These are phyloP conservation scores for Cyberlindnera mycetangii DNA, from an alignment of 805 yeast genomes.

Conservation along the genomic window DNA sequence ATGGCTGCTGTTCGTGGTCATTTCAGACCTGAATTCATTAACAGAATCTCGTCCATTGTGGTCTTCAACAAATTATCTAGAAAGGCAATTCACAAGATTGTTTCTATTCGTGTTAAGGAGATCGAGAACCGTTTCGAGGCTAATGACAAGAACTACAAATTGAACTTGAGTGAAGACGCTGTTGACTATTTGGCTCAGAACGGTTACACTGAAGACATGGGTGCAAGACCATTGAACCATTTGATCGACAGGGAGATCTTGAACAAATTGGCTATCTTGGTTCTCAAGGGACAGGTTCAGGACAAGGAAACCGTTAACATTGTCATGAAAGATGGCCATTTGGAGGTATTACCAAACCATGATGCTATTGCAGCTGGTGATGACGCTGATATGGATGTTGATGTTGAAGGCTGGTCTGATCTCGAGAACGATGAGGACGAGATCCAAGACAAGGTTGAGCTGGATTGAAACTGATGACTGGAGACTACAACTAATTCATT, in stretches of 20 bases:
- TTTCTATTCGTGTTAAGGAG: constrained; percentile 77
- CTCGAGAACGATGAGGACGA: constrained; percentile 45
- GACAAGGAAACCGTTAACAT: constrained; percentile 88
- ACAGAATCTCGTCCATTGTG: constrained; percentile 91
- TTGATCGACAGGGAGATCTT: constrained; percentile 85
- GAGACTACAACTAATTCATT: background rate
- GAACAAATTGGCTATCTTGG: constrained; percentile 84
- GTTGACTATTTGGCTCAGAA: constrained; percentile 75
- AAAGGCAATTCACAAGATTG: constrained; percentile 90
- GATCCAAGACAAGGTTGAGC: constrained; percentile 4
- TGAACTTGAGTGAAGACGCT: constrained; percentile 74
- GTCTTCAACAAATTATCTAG: constrained; percentile 90
- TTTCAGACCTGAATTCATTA: constrained; percentile 96
- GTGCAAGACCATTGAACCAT: constrained; percentile 95
- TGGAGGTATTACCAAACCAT: constrained; percentile 86
- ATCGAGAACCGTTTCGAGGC: constrained; percentile 81
- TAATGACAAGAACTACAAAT: constrained; percentile 73
- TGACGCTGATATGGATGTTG: constrained; percentile 33
- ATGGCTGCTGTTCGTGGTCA: constrained; percentile 82
- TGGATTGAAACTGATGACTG: constrained; percentile 1
- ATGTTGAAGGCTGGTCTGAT: constrained; percentile 55
- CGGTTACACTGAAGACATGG: constrained; percentile 91
- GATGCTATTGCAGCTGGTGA: constrained; percentile 44
- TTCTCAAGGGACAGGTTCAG: constrained; percentile 78
- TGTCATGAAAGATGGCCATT: constrained; percentile 50